Base-by-base conservation (phyloP, 108 stramenopile genomes). In the Epipyxis sp. region DNA sequence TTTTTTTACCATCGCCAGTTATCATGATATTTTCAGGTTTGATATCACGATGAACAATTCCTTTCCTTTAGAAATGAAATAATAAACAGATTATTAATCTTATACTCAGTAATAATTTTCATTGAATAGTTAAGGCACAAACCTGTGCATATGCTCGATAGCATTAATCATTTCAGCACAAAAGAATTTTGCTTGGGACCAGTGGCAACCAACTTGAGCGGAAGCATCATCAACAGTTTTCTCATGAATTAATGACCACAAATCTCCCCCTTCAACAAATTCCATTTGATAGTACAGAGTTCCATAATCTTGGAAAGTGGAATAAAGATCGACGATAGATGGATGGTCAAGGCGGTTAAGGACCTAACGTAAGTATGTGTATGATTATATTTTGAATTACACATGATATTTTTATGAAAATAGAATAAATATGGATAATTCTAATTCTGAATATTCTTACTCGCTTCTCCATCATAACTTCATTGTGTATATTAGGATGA, bases 1-100 rank as follows among this genome's bases (percentile, higher is more conserved):
- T 25, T 37, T 16, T 40, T 37, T 13, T 68, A 68, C 65, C 65
- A 20, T 74, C n/a, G 10, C 3, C 13, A 6, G 88, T 86, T 62
- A 95, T 74, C 77, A 98, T 71, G 20, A 97, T 84, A 86, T 96
- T 97, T 68, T 97, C 95, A 1, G 96, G 93, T 80, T 99, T 98
- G 30, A 99, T 61, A 81, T 99, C 98, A 1, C 98, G 91, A 84
- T 99, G 98, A 16, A 97, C 93, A 42, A 99, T 87, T 1, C 94
- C 94, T 74, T 90, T 85, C n/a, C n/a, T n/a, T n/a, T n/a, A n/a
- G n/a, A n/a, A n/a, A n/a, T n/a, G n/a, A n/a, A n/a, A n/a, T n/a
- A n/a, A n/a, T n/a, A n/a, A n/a, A n/a, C n/a, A n/a, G n/a, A n/a
- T n/a, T n/a, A n/a, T n/a, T n/a, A n/a, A n/a, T n/a, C n/a, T n/a